Percentiles rank a stretch among this genome's conserved stretches.
Evolutionary conservation across 805 yeast species (phyloP).

Genomic region (Debaryomyces prosopidis): DNA sequence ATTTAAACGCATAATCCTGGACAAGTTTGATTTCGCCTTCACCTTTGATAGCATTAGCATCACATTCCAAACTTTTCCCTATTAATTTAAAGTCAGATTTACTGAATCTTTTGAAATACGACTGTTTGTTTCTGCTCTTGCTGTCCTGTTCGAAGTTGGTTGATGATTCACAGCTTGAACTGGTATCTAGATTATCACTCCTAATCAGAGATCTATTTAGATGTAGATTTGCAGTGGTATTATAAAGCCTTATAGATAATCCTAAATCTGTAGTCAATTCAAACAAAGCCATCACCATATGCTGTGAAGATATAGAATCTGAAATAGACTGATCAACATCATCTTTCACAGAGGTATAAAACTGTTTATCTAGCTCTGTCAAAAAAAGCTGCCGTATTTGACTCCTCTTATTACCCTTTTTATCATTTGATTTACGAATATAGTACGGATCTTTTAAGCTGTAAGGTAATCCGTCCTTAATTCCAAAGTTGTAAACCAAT

Average conservation of each 20-base stretch:
- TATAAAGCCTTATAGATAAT: constrained; percentile 11
- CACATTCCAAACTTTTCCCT: neutral
- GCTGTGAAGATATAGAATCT: neutral
- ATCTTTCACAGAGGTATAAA: constrained; percentile 7
- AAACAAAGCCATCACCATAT: constrained; percentile 12
- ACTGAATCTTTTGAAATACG: constrained; percentile 6
- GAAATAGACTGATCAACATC: neutral
- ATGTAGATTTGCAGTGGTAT: neutral
- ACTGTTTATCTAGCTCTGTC: constrained; percentile 4
- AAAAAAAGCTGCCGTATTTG: constrained; percentile 15
- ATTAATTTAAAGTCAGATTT: constrained; percentile 4
- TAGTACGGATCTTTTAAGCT: constrained; percentile 33
- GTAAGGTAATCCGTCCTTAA: constrained; percentile 24
- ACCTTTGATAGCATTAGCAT: neutral
- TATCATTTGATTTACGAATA: constrained; percentile 8
- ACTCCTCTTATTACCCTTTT: neutral
- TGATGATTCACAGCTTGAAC: neutral
- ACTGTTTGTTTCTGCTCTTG: neutral
- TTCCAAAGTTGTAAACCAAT: constrained; percentile 33
- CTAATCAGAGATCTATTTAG: neutral
- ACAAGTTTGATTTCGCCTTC: constrained; percentile 15
- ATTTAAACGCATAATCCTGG: constrained; percentile 29
- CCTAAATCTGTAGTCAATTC: constrained; percentile 17
- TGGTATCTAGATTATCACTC: neutral
- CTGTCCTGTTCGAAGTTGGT: neutral